phyloP scores from a whole-genome alignment of 352 stramenopile genomes.

The Pythium volutum region DNA sequence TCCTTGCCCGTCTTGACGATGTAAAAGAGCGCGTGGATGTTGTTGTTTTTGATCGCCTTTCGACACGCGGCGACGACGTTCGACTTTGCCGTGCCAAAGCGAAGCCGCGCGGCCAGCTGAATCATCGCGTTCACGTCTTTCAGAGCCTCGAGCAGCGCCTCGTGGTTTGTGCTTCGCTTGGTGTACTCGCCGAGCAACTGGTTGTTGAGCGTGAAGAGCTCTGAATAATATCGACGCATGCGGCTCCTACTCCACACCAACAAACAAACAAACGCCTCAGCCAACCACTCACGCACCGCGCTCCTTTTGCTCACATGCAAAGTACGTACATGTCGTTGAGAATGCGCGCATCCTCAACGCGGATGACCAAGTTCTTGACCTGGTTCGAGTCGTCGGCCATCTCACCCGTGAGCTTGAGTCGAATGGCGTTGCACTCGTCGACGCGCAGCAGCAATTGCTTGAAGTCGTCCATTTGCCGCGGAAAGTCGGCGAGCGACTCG shows the following conservation, averaged over 20 bases:
- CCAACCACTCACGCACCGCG: too few relatives aligned
- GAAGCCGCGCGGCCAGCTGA: conserved; percentile 83
- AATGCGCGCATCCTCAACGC: conserved; percentile 90
- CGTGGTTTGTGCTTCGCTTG: conserved; percentile 91
- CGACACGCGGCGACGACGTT: conserved; percentile 79
- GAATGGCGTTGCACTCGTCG: conserved; percentile 85
- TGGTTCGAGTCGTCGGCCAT: conserved; percentile 92
- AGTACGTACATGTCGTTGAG: conserved; percentile 87
- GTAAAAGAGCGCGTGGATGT: conserved; percentile 83
- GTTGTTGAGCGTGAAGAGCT: conserved; percentile 90
- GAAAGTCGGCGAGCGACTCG: conserved; percentile 84
- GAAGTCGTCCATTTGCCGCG: conserved; percentile 85
- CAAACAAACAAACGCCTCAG: conserved; percentile 2
- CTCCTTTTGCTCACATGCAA: too few relatives aligned
- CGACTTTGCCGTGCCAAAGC: conserved; percentile 83
- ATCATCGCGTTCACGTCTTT: conserved; percentile 94
- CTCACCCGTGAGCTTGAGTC: conserved; percentile 89
- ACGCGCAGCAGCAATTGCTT: conserved; percentile 70
- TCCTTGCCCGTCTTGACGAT: conserved; percentile 85
- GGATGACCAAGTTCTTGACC: conserved; percentile 90
- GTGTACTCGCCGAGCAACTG: conserved; percentile 90
- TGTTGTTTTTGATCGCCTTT: conserved; percentile 90
- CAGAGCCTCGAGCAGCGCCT: conserved; percentile 85
- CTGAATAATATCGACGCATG: conserved; percentile 88
- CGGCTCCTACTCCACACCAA: conserved; percentile 37